Percentiles rank a stretch among this genome's conserved stretches.
Evolutionary conservation across 768 basidiomycete genomes (phyloP).

Genomic region (Dioszegia crocea): DNA sequence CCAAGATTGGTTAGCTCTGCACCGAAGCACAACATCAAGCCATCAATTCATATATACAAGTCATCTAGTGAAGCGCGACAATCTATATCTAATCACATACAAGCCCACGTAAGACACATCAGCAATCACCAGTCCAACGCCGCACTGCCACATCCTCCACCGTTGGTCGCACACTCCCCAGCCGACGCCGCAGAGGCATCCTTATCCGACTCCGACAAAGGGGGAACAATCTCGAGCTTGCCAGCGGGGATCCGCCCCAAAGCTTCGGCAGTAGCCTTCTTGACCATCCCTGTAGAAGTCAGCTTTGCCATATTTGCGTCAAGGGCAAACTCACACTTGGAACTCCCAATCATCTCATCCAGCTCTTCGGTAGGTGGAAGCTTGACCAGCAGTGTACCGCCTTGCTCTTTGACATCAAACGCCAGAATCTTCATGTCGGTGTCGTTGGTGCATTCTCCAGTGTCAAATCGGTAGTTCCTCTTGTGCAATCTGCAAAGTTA

Average conservation of each 20-base stretch:
- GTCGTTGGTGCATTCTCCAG: conserved; percentile 49
- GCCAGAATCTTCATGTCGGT: conserved; percentile 53
- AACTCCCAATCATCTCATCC: conserved; percentile 62
- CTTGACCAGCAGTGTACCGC: conserved; percentile 55
- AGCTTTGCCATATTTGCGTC: background rate
- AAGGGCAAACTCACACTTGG: conserved; percentile 53
- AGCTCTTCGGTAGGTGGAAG: conserved; percentile 58
- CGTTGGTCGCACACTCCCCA: conserved; percentile 4
- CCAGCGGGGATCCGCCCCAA: conserved; percentile 35
- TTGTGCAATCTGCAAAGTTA: conserved; percentile 63
- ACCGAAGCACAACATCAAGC: too few relatives aligned
- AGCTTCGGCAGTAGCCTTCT: conserved; percentile 39
- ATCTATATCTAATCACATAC: too few relatives aligned
- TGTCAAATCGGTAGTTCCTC: conserved; percentile 60
- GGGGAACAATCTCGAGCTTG: conserved; percentile 32
- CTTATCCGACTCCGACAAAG: conserved; percentile 16
- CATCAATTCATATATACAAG: too few relatives aligned
- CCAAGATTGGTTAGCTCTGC: too few relatives aligned
- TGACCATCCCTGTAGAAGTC: conserved; percentile 53
- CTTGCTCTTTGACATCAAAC: conserved; percentile 59
- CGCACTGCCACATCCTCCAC: conserved; percentile 20
- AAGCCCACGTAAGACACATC: too few relatives aligned
- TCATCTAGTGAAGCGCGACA: too few relatives aligned
- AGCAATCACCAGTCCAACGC: conserved; percentile 24
- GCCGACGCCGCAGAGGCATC: background rate